These are phyloP conservation scores for Penstemon davidsonii DNA, from an alignment of 257 asterid genomes.

Conservation along the genomic window DNA sequence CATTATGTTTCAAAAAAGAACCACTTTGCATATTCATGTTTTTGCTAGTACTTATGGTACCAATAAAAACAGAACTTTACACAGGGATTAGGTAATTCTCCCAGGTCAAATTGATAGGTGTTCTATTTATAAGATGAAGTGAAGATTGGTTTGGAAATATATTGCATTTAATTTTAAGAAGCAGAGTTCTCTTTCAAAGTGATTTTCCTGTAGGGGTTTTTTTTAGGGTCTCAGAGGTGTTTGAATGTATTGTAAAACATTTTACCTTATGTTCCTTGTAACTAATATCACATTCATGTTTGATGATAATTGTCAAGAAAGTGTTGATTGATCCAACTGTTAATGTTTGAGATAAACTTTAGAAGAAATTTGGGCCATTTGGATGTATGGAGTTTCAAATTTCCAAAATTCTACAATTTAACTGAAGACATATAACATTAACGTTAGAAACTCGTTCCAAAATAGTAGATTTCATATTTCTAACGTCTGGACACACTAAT, in stretches of 20 bases:
- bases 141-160: slow-evolving; percentile 29
- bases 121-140: slow-evolving; percentile 26
- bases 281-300: slow-evolving; percentile 31
- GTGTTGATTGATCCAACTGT: background rate
- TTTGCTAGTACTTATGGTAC: slow-evolving; percentile 36
- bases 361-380: background rate
- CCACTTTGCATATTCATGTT: slow-evolving; percentile 67
- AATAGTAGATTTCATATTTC: no score
- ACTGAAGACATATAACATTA: no score
- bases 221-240: slow-evolving; percentile 36
- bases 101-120: slow-evolving; percentile 16
- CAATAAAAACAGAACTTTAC: background rate
- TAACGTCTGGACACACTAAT: no score
- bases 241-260: slow-evolving; percentile 34
- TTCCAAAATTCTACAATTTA: no score
- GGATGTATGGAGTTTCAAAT: no score
- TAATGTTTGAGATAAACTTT: background rate
- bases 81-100: slow-evolving; percentile 9
- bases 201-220: slow-evolving; percentile 27
- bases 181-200: slow-evolving; percentile 22
- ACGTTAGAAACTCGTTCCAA: no score
- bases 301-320: slow-evolving; percentile 19
- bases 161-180: slow-evolving; percentile 20
- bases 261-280: slow-evolving; percentile 24
- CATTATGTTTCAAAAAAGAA: slow-evolving; percentile 59